Evolutionary conservation across 495 filamentous ascomycete species (phyloP).

Genomic region (Venustampulla echinocandica): DNA sequence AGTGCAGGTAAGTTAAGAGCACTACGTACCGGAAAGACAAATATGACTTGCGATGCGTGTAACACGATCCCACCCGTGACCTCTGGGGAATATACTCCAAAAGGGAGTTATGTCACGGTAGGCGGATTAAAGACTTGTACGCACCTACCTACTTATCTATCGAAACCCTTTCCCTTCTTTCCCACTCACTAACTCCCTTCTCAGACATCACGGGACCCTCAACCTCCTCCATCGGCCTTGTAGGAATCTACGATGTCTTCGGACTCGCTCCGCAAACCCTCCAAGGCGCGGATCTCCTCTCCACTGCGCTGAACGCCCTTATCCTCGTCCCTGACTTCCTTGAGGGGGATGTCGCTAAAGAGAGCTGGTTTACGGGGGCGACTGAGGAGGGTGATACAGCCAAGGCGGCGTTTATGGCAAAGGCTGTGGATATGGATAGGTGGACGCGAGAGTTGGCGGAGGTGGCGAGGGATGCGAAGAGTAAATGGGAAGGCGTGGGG

Average conservation of each 20-base stretch:
- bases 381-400: constrained; percentile 30
- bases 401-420: constrained; percentile 25
- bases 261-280: constrained; percentile 41
- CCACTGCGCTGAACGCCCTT: constrained; percentile 28
- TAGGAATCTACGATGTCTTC: constrained; percentile 49
- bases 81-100: constrained; percentile 35
- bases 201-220: constrained; percentile 29
- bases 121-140: constrained; percentile 42
- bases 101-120: constrained; percentile 25
- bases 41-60: constrained; percentile 32
- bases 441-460: constrained; percentile 21
- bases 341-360: constrained; percentile 27
- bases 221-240: constrained; percentile 30
- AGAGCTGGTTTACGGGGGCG: constrained; percentile 25
- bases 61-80: constrained; percentile 42
- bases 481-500: constrained; percentile 24
- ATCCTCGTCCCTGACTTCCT: constrained; percentile 42
- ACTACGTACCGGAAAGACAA: background rate
- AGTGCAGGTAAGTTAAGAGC: no score
- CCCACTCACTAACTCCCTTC: background rate
- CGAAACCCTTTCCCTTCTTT: background rate
- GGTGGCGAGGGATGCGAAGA: constrained; percentile 19
- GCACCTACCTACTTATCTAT: constrained; percentile 3
- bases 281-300: constrained; percentile 48
- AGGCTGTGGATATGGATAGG: constrained; percentile 9